Conservation (phyloP, 495 filamentous ascomycete species). For the Trichodelitschia bisporula region DNA sequence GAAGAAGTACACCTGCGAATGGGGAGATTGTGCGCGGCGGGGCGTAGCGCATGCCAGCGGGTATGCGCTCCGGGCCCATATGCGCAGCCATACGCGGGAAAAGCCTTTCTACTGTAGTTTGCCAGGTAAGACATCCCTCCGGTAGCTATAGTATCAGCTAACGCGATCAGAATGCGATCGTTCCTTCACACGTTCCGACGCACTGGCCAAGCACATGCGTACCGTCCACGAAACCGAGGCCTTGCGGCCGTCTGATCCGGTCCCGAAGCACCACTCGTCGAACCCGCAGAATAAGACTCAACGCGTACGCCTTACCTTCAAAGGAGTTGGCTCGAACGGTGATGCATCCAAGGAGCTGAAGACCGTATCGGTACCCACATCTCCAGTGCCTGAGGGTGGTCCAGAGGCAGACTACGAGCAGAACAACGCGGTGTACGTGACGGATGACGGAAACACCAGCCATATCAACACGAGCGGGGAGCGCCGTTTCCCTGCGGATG, state of each 20-base stretch:
- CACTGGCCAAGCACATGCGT: conserved; percentile 93
- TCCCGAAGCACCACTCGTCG: conserved; percentile 49
- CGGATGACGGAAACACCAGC: conserved; percentile 20
- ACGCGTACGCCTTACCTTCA: conserved; percentile 12
- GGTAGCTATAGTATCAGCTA: background rate
- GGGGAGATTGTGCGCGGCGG: conserved; percentile 70
- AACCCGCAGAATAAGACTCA: conserved; percentile 15
- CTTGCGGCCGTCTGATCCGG: conserved; percentile 64
- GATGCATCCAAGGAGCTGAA: conserved; percentile 3
- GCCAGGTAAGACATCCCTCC: conserved; percentile 35
- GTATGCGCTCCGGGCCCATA: conserved; percentile 87
- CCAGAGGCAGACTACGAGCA: conserved; percentile 11
- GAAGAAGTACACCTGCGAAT: conserved; percentile 85
- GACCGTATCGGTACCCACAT: conserved; percentile 7
- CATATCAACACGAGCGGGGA: conserved; percentile 8
- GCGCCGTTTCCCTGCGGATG: conserved; percentile 28
- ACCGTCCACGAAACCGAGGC: conserved; percentile 96
- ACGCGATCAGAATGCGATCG: conserved; percentile 63
- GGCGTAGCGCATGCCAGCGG: conserved; percentile 79
- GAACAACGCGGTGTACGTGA: conserved; percentile 16
- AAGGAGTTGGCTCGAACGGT: conserved; percentile 3
- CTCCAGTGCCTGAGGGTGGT: conserved; percentile 4
- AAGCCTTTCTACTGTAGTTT: conserved; percentile 94
- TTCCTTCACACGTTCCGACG: conserved; percentile 89
- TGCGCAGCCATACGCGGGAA: conserved; percentile 91